Percentiles rank a stretch among this genome's conserved stretches.
These are phyloP conservation scores for Naematelia aurantialba DNA, from an alignment of 768 basidiomycete genomes.

Conservation along the genomic window DNA sequence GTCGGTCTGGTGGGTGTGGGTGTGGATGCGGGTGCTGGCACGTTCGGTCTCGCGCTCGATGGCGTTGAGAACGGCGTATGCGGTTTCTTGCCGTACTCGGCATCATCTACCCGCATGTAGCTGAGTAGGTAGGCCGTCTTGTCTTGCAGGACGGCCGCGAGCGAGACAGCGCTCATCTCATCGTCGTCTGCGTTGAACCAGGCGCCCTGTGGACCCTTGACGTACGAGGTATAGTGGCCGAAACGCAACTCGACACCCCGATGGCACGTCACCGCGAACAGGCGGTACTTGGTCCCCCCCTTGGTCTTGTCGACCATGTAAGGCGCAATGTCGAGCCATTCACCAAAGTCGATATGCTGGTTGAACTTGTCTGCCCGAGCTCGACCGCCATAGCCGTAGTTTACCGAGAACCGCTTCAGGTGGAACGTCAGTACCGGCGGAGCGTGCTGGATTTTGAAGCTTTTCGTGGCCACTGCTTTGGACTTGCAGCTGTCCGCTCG, in stretches of 20 bases:
- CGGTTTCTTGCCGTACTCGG: background rate
- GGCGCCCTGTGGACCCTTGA: slow-evolving; percentile 63
- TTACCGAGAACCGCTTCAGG: slow-evolving; percentile 75
- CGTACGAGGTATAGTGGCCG: slow-evolving; percentile 88
- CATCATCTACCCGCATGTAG: slow-evolving; percentile 60
- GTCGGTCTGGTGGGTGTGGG: background rate
- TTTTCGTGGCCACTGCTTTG: slow-evolving; percentile 82
- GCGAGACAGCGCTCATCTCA: slow-evolving; percentile 55
- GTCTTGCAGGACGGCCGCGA: slow-evolving; percentile 58
- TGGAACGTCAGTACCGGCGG: slow-evolving; percentile 87
- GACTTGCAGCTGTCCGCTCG: slow-evolving; percentile 84
- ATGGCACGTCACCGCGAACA: slow-evolving; percentile 91
- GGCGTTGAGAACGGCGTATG: background rate
- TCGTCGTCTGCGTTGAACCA: slow-evolving; percentile 98
- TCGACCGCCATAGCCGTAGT: slow-evolving; percentile 33
- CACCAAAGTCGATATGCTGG: slow-evolving; percentile 72
- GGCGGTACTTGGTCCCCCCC: slow-evolving; percentile 67
- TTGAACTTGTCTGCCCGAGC: slow-evolving; percentile 83
- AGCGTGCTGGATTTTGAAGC: slow-evolving; percentile 80
- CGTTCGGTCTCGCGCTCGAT: no score
- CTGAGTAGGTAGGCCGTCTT: slow-evolving; percentile 90
- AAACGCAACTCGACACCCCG: slow-evolving; percentile 89
- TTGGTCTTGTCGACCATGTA: slow-evolving; percentile 70
- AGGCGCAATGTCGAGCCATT: slow-evolving; percentile 65
- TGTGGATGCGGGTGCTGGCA: no score